Evolutionary conservation across 768 basidiomycete species (phyloP).

Genomic region (Termitomyces sp.): DNA sequence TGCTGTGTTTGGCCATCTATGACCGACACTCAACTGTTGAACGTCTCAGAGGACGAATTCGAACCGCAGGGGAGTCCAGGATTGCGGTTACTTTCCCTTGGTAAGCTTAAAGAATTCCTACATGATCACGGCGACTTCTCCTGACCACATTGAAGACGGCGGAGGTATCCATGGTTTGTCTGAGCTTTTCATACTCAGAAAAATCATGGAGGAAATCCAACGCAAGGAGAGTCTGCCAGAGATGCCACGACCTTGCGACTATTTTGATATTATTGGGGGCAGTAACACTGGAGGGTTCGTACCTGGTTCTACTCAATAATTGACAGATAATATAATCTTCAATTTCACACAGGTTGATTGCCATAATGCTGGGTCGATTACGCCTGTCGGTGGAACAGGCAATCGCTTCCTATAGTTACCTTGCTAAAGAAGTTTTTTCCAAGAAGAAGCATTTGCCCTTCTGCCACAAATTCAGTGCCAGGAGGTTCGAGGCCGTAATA

Average conservation of each 20-base stretch:
- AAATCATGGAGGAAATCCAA: conserved; percentile 18
- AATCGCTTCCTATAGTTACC: not conserved
- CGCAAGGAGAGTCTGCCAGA: not conserved
- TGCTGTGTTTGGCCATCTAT: not conserved
- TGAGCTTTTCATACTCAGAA: conserved; percentile 14
- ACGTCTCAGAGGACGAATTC: not conserved
- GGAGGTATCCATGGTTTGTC: conserved; percentile 20
- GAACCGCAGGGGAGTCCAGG: not conserved
- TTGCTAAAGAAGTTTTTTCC: not conserved
- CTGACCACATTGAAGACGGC: conserved; percentile 9
- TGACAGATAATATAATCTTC: not conserved
- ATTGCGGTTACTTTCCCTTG: not conserved
- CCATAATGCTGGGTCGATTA: not conserved
- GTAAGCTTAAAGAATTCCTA: not conserved
- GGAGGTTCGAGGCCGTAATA: not conserved
- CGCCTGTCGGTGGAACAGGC: not conserved
- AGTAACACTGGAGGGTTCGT: conserved; percentile 21
- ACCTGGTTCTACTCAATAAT: not conserved
- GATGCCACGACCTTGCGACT: conserved; percentile 17
- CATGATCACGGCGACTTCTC: too few species aligned
- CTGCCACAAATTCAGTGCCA: not conserved
- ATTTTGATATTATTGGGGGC: conserved; percentile 21
- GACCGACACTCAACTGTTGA: not conserved
- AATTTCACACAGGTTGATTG: not conserved
- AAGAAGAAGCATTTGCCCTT: not conserved